These are phyloP conservation scores for Nitzschia sp. DNA, from an alignment of 108 stramenopile genomes.

Conservation along the genomic window DNA sequence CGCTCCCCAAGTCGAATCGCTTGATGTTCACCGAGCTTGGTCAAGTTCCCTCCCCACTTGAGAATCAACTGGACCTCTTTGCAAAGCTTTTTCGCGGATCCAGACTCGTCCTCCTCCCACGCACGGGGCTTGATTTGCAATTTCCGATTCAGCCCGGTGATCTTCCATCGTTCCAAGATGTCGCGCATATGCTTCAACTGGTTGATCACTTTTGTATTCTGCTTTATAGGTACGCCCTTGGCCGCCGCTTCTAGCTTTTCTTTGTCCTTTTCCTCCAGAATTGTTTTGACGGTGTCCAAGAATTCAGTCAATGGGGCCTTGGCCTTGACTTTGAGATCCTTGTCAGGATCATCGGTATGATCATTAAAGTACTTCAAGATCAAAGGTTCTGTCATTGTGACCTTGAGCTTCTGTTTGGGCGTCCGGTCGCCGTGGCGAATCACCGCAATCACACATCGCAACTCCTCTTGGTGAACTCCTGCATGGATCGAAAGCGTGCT, in stretches of 20 bases:
- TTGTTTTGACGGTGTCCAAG: slow-evolving; percentile 69
- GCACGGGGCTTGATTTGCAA: slow-evolving; percentile 94
- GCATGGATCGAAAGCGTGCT: slow-evolving; percentile 8
- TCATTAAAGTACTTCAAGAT: slow-evolving; percentile 83
- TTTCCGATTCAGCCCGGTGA: slow-evolving; percentile 94
- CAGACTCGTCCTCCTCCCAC: slow-evolving; percentile 62
- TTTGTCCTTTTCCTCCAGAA: slow-evolving; percentile 51
- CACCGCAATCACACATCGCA: slow-evolving; percentile 96
- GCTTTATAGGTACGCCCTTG: slow-evolving; percentile 25
- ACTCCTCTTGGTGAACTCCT: slow-evolving; percentile 77
- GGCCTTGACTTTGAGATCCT: slow-evolving; percentile 94
- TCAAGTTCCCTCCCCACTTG: slow-evolving; percentile 99
- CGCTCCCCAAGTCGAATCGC: slow-evolving; percentile 89
- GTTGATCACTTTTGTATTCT: slow-evolving; percentile 53
- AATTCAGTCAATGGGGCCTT: slow-evolving; percentile 90
- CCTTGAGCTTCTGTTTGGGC: slow-evolving; percentile 99
- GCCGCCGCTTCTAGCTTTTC: slow-evolving; percentile 38
- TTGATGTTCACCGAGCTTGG: slow-evolving; percentile 89
- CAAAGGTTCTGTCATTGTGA: slow-evolving; percentile 79
- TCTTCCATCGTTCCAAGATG: slow-evolving; percentile 90
- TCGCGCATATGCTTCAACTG: slow-evolving; percentile 84
- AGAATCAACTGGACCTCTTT: slow-evolving; percentile 85
- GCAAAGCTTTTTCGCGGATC: slow-evolving; percentile 50
- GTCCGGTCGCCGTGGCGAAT: slow-evolving; percentile 97
- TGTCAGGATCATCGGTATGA: slow-evolving; percentile 63